Evolutionary conservation across 208 protist genomes (phyloP).

Genomic region (Trypanosoma theileri): DNA sequence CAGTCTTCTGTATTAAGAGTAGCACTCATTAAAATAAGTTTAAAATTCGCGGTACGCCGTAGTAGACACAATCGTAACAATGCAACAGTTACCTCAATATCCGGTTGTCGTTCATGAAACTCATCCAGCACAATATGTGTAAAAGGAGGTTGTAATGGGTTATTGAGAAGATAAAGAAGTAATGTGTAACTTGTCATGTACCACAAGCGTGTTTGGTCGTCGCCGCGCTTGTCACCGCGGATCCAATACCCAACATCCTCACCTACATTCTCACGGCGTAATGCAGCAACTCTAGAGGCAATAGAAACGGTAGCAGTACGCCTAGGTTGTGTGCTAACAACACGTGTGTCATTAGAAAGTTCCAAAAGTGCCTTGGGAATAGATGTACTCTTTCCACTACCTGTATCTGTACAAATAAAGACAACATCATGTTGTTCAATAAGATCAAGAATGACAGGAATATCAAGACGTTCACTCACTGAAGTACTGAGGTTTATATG

Average conservation of each 20-base stretch:
- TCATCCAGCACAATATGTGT: constrained; percentile 79
- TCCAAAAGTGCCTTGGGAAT: constrained; percentile 42
- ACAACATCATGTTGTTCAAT: constrained; percentile 48
- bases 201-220: constrained; percentile 46
- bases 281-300: constrained; percentile 23
- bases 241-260: constrained; percentile 46
- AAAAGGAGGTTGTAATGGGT: constrained; percentile 34
- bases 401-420: constrained; percentile 50
- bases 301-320: constrained; percentile 39
- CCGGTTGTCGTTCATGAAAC: constrained; percentile 88
- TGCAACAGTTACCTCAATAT: constrained; percentile 71
- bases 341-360: constrained; percentile 25
- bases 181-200: constrained; percentile 60
- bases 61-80: constrained; percentile 48
- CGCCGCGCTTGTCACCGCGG: constrained; percentile 37
- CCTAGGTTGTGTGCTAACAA: constrained; percentile 32
- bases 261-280: constrained; percentile 32
- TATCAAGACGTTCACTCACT: constrained; percentile 76
- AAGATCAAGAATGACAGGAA: constrained; percentile 42
- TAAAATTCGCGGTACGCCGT: constrained; percentile 55
- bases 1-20: constrained; percentile 76
- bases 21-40: constrained; percentile 98
- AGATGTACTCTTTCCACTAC: constrained; percentile 41
- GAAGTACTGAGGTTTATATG: constrained; percentile 39
- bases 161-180: constrained; percentile 35